Percentiles rank a stretch among this genome's conserved stretches.
phyloP scores from a whole-genome alignment of 805 yeast species.

The Yarrowia osloensis region DNA sequence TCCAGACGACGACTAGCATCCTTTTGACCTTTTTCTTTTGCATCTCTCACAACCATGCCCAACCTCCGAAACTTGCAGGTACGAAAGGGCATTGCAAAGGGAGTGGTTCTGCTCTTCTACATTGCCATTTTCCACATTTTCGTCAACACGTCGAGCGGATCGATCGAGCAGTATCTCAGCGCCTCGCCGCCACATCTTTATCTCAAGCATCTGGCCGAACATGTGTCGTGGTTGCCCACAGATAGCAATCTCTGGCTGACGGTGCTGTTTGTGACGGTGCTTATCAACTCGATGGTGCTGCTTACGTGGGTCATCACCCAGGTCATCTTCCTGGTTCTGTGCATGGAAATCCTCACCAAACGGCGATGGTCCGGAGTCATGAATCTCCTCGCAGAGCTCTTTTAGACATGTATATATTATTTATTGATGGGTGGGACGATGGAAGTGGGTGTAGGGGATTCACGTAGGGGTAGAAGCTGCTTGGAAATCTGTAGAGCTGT shows the following conservation, averaged over 20 bases:
- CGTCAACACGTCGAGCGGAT: conserved; percentile 11
- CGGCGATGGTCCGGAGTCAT: conserved; percentile 5
- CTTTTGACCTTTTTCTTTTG: not conserved
- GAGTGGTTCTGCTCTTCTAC: conserved; percentile 19
- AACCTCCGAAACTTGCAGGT: not conserved
- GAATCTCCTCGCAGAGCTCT: not conserved
- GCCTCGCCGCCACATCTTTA: conserved; percentile 4
- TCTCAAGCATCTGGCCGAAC: not conserved
- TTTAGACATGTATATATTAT: conserved; percentile 2
- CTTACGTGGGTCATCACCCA: conserved; percentile 24
- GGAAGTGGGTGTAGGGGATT: too few species aligned
- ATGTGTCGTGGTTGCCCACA: not conserved
- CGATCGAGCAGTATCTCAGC: conserved; percentile 10
- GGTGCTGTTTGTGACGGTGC: conserved; percentile 1
- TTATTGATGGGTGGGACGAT: not conserved
- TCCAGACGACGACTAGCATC: not conserved
- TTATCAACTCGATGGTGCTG: conserved; percentile 6
- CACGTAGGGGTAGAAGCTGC: too few species aligned
- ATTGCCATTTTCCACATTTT: conserved; percentile 22
- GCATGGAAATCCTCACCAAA: conserved; percentile 26
- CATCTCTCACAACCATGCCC: not conserved
- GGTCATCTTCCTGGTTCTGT: conserved; percentile 20
- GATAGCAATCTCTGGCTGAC: conserved; percentile 5
- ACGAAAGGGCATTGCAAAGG: conserved; percentile 12
- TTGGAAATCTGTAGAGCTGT: too few species aligned